phyloP scores from a whole-genome alignment of 495 filamentous ascomycete species.

The Neurospora tetraspora region DNA sequence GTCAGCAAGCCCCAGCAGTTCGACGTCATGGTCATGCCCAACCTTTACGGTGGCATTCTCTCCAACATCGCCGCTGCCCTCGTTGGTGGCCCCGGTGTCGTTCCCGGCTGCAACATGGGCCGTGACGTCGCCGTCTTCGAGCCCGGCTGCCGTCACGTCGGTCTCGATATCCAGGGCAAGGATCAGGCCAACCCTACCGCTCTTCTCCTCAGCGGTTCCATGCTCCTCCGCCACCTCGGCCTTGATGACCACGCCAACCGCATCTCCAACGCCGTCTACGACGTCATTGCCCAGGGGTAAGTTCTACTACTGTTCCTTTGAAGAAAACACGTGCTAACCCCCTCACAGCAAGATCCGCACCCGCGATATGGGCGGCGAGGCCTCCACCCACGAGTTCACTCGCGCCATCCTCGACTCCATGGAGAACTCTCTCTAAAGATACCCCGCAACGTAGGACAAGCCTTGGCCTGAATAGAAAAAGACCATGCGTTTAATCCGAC shows the following conservation, averaged over 20 bases:
- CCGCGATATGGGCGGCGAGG: slow-evolving; percentile 86
- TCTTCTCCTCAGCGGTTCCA: slow-evolving; percentile 85
- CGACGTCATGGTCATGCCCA: slow-evolving; percentile 99
- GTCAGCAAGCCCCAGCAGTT: slow-evolving; percentile 94
- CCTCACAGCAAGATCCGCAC: slow-evolving; percentile 64
- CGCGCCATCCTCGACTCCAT: slow-evolving; percentile 86
- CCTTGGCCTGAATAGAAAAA: neutral
- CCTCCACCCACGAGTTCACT: slow-evolving; percentile 90
- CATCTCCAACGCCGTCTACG: slow-evolving; percentile 94
- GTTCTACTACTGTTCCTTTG: slow-evolving; percentile 20
- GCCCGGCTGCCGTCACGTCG: slow-evolving; percentile 96
- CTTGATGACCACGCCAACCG: slow-evolving; percentile 96
- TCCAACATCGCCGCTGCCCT: slow-evolving; percentile 98
- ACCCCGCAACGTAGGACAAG: slow-evolving; percentile 1
- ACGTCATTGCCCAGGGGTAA: slow-evolving; percentile 90
- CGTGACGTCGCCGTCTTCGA: slow-evolving; percentile 97
- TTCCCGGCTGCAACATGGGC: slow-evolving; percentile 98
- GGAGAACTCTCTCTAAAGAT: slow-evolving; percentile 45
- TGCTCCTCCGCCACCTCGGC: slow-evolving; percentile 92
- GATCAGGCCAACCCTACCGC: slow-evolving; percentile 98
- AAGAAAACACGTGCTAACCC: slow-evolving; percentile 18
- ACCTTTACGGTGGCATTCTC: slow-evolving; percentile 96
- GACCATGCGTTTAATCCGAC: neutral
- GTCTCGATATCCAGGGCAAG: slow-evolving; percentile 97
- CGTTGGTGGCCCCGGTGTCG: slow-evolving; percentile 94